Percentiles rank a stretch among this genome's conserved stretches.
phyloP scores from a whole-genome alignment of 768 basidiomycete genomes.

The Termitomyces heimii region DNA sequence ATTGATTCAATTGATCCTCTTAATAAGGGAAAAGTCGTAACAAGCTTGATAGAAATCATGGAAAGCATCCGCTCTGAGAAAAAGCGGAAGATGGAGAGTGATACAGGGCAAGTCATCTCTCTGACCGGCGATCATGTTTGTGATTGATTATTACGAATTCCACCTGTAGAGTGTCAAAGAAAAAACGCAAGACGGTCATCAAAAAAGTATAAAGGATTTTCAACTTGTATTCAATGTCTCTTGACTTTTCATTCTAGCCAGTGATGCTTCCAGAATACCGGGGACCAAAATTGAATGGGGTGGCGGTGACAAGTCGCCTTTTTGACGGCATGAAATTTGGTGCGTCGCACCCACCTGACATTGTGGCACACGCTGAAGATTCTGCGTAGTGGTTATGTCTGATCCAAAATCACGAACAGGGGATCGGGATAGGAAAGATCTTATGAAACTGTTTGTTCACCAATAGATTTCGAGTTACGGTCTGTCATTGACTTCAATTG shows the following conservation, averaged over 20 bases:
- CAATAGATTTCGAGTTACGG: neutral
- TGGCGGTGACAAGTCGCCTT: conserved; percentile 55
- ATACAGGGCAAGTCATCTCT: conserved; percentile 35
- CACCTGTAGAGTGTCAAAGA: conserved; percentile 34
- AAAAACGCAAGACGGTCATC: conserved; percentile 49
- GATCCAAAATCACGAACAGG: conserved; percentile 67
- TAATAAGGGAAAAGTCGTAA: neutral
- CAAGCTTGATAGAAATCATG: conserved; percentile 38
- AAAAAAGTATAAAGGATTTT: conserved; percentile 42
- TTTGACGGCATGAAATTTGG: conserved; percentile 79
- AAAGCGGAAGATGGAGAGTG: conserved; percentile 71
- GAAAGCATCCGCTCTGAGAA: conserved; percentile 57
- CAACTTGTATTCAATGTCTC: neutral
- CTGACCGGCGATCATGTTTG: neutral
- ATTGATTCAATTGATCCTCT: neutral
- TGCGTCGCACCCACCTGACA: conserved; percentile 29
- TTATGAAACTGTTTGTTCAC: conserved; percentile 56
- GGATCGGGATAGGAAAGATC: conserved; percentile 60
- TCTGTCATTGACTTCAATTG: neutral
- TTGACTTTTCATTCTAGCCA: conserved; percentile 31
- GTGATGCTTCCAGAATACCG: conserved; percentile 59
- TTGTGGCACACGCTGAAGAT: neutral
- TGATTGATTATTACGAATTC: neutral
- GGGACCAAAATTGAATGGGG: conserved; percentile 55
- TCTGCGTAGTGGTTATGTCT: conserved; percentile 59